A percentile compares a stretch with the other conserved stretches of the same genome.
These are phyloP conservation scores for Xylogone sp. DNA, from an alignment of 2,329 filamentous ascomycete species.

Conservation along the genomic window DNA sequence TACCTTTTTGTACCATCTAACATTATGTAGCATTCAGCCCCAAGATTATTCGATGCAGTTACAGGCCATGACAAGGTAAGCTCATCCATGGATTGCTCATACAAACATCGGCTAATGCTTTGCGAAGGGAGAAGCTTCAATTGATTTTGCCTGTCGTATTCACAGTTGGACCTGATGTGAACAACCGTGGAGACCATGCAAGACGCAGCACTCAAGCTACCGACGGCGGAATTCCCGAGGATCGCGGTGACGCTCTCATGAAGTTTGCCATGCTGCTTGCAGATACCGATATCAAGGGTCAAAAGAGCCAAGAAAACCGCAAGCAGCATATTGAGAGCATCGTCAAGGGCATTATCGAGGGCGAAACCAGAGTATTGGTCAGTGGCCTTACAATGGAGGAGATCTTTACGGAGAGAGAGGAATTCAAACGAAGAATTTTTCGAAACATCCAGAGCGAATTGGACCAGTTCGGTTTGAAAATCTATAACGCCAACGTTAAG, in stretches of 20 bases:
- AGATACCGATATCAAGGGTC: slow-evolving; percentile 45
- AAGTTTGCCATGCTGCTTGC: slow-evolving; percentile 82
- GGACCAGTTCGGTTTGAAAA: slow-evolving; percentile 73
- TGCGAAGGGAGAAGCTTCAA: slow-evolving; percentile 70
- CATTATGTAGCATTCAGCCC: slow-evolving; percentile 53
- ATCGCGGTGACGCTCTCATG: slow-evolving; percentile 60
- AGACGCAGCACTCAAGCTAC: slow-evolving; percentile 15
- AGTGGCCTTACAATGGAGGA: slow-evolving; percentile 72
- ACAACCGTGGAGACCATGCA: slow-evolving; percentile 41
- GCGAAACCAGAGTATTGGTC: slow-evolving; percentile 79
- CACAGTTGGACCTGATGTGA: slow-evolving; percentile 77
- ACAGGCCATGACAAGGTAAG: slow-evolving; percentile 71
- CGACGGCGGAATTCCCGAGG: slow-evolving; percentile 33
- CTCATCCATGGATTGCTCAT: neutral
- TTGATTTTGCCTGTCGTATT: slow-evolving; percentile 81
- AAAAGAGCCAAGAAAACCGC: slow-evolving; percentile 31
- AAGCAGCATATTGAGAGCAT: slow-evolving; percentile 72
- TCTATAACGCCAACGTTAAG: slow-evolving; percentile 74
- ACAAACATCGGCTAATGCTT: neutral
- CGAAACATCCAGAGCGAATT: slow-evolving; percentile 76
- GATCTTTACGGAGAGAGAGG: slow-evolving; percentile 73
- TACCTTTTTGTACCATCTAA: slow-evolving; percentile 24
- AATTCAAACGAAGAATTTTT: slow-evolving; percentile 74
- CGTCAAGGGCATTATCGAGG: slow-evolving; percentile 86
- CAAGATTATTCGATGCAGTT: slow-evolving; percentile 81